Base-by-base conservation (phyloP, 495 filamentous ascomycete genomes). In the Penicillium atrosanguineum region DNA sequence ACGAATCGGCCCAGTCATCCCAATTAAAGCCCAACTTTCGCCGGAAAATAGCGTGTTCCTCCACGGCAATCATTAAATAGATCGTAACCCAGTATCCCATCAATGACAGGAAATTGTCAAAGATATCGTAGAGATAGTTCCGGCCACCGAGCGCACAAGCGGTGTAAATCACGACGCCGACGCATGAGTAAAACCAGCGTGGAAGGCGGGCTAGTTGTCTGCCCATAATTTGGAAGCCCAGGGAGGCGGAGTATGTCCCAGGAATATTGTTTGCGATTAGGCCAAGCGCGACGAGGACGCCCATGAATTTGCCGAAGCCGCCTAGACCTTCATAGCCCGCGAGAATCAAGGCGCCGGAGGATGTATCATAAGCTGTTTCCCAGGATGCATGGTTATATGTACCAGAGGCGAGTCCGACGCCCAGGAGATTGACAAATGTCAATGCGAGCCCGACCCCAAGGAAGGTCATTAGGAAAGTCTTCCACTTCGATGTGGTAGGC, bases 201-300 rank as follows among this genome's bases (percentile, higher is more conserved):
- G 81, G 80, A 0, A 84, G 62, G 1, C 55, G 51, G 16, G 72
- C 69, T 3, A 69, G 62, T 40, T 74, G 69, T 4, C 71, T 69
- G 11, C 80, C 80, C 9, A 83, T 63, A 26, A 79, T 74, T 47
- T 84, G 81, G 57, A 79, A 81, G 29, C 85, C 79, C 19, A 88
- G 72, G 0, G 81, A 79, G 6, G 76, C 74, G 4, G 79, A 78
- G 60, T 87, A 89, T 1, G 80, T 82, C 0, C 84, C 79, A 0
- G 85, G 76, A 40, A 89, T 77, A 38, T 82, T 79, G 60, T 90
- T 90, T 3, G 82, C 75, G 41, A 88, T 79, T 2, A 86, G 64
- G 1, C 87, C 85, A 5, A 90, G 65, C 0, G 84, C 80, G 19
- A 87, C 71, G 5, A 90, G 55, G 2, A 87, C 81, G 5, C 77